Percentiles rank a stretch among this genome's conserved stretches.
Evolutionary conservation across 2,329 filamentous ascomycete species (phyloP).

Genomic region (Trichoderma atroviride): DNA sequence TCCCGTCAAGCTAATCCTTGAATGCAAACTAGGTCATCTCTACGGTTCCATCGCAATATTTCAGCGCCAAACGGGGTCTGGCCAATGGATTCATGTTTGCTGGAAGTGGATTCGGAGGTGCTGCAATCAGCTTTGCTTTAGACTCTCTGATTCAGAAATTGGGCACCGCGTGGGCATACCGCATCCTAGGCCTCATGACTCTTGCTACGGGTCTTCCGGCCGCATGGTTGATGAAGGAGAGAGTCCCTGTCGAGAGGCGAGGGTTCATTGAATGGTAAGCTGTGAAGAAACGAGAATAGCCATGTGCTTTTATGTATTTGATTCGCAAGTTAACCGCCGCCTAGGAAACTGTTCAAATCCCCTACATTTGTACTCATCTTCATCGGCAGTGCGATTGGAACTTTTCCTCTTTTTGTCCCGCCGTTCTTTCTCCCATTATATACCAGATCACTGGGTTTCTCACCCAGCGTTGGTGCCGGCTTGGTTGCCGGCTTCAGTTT

Average conservation of each 20-base stretch:
- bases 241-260: conserved; percentile 43
- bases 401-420: conserved; percentile 61
- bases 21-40: conserved; percentile 42
- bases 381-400: conserved; percentile 54
- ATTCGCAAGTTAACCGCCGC: background rate
- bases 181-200: conserved; percentile 55
- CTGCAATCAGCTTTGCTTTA: conserved; percentile 49
- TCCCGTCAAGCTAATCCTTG: conserved; percentile 1
- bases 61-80: conserved; percentile 51
- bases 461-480: conserved; percentile 52
- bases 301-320: background rate
- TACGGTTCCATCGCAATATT: conserved; percentile 53
- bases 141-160: conserved; percentile 45
- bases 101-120: conserved; percentile 55
- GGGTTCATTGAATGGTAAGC: conserved; percentile 39
- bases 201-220: conserved; percentile 56
- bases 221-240: conserved; percentile 53
- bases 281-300: background rate
- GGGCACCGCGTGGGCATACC: conserved; percentile 52
- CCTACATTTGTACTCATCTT: conserved; percentile 55
- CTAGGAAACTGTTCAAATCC: conserved; percentile 54
- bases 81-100: conserved; percentile 54
- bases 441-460: conserved; percentile 53
- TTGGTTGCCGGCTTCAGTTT: conserved; percentile 63
- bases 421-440: conserved; percentile 62